Evolutionary conservation across 2,329 filamentous ascomycete species (phyloP).

Genomic region (Penicillium hesseltinei): DNA sequence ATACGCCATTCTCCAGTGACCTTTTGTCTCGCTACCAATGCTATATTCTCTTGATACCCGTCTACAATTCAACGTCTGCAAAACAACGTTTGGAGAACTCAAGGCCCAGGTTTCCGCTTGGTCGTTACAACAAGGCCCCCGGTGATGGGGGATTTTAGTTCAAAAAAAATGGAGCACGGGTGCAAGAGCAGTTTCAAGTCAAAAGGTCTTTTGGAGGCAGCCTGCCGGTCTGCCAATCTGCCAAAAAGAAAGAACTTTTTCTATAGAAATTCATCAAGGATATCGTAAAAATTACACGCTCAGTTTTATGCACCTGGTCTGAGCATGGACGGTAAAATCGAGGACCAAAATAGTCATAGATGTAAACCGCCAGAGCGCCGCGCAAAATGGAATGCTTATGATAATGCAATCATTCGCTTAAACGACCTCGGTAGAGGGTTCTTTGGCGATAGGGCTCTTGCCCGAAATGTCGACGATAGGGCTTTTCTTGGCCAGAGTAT

Average conservation of each 20-base stretch:
- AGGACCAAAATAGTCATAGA: conserved; percentile 10
- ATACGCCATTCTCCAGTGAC: conserved; percentile 10
- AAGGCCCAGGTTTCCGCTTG: neutral
- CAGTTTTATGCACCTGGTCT: conserved; percentile 10
- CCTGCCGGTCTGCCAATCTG: conserved; percentile 2
- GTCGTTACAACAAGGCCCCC: neutral
- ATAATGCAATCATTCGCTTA: conserved; percentile 23
- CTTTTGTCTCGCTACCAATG: conserved; percentile 16
- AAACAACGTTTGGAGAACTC: neutral
- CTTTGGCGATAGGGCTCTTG: neutral
- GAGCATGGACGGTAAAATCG: conserved; percentile 10
- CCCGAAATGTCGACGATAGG: conserved; percentile 13
- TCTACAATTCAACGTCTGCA: neutral
- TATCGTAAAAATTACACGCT: conserved; percentile 24
- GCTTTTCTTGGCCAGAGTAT: conserved; percentile 60
- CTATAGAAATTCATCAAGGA: conserved; percentile 23
- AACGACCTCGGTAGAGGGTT: conserved; percentile 11
- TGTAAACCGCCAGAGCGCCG: conserved; percentile 16
- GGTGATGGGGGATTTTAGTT: neutral
- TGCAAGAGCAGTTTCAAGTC: neutral
- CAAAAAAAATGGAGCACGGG: neutral
- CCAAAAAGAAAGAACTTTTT: conserved; percentile 16
- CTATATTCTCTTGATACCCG: conserved; percentile 21
- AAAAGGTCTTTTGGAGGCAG: neutral
- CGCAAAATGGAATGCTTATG: conserved; percentile 17